phyloP scores from a whole-genome alignment of 495 filamentous ascomycete genomes.

The Neurospora sp. region DNA sequence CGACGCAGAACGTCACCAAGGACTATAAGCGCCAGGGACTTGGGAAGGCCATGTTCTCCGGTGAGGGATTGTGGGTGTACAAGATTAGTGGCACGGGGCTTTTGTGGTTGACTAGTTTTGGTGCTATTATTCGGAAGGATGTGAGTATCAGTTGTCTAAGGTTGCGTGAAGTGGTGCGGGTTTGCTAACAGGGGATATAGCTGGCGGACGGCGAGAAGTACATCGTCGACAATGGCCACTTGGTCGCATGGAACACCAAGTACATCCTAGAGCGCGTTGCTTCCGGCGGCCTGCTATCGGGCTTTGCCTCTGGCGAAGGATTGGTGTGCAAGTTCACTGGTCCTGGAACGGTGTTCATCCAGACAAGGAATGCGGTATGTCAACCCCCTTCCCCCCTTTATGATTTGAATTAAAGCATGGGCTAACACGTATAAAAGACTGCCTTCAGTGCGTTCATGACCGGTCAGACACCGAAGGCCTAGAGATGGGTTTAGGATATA shows the following conservation, averaged over 20 bases:
- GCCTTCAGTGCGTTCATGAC: slow-evolving; percentile 38
- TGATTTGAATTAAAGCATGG: not conserved
- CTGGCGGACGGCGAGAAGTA: slow-evolving; percentile 72
- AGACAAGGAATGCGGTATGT: slow-evolving; percentile 76
- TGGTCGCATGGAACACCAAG: slow-evolving; percentile 96
- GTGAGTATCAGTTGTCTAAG: slow-evolving; percentile 40
- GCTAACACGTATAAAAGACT: slow-evolving; percentile 22
- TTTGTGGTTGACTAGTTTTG: slow-evolving; percentile 84
- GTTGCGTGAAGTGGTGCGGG: not conserved
- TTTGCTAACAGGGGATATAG: slow-evolving; percentile 25
- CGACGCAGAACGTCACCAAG: slow-evolving; percentile 67
- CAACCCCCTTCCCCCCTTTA: not conserved
- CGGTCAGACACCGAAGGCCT: slow-evolving; percentile 16
- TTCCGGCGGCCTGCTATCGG: slow-evolving; percentile 79
- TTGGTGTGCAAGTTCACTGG: slow-evolving; percentile 90
- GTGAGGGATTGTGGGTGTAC: slow-evolving; percentile 88
- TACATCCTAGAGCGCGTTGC: slow-evolving; percentile 84
- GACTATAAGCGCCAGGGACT: slow-evolving; percentile 81
- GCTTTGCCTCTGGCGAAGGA: slow-evolving; percentile 70
- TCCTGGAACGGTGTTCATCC: slow-evolving; percentile 85
- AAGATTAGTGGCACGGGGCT: slow-evolving; percentile 72
- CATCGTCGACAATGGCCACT: slow-evolving; percentile 88
- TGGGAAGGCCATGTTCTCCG: slow-evolving; percentile 87
- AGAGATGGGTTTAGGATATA: not conserved
- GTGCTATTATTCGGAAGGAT: slow-evolving; percentile 92